A percentile compares a stretch with the other conserved stretches of the same genome.
Conservation (phyloP, 345 rosid species). For the Viola odorata region DNA sequence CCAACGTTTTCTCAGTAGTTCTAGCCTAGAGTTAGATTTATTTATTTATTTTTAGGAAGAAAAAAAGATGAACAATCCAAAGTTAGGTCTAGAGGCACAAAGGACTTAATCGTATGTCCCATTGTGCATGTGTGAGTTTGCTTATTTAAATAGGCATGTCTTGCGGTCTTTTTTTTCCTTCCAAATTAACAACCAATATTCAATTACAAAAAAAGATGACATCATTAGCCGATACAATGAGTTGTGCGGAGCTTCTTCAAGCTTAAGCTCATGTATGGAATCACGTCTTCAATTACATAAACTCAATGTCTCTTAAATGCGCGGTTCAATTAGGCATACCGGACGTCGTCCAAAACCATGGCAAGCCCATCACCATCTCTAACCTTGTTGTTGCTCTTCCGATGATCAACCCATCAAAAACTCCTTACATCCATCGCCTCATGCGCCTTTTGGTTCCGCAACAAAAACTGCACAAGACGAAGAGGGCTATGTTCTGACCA, state of each 20-base stretch:
- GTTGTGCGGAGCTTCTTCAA: conserved; percentile 22
- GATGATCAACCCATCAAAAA: conserved; percentile 18
- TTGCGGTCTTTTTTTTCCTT: no score
- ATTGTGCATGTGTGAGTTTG: no score
- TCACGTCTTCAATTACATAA: conserved; percentile 11
- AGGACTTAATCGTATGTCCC: no score
- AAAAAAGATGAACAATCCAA: no score
- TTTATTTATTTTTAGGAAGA: no score
- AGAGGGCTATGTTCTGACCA: conserved; percentile 4
- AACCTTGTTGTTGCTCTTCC: conserved; percentile 19
- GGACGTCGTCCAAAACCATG: conserved; percentile 34
- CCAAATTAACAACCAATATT: no score
- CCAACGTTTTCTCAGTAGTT: no score
- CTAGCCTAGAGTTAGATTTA: no score
- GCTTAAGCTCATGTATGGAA: conserved; percentile 34
- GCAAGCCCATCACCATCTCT: conserved; percentile 28
- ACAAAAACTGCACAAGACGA: not conserved
- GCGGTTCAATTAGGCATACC: conserved; percentile 39
- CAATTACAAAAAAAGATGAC: no score
- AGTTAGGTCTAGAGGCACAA: no score
- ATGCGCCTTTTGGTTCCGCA: conserved; percentile 26
- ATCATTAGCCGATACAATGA: no score
- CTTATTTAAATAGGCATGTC: no score
- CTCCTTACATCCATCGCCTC: conserved; percentile 17
- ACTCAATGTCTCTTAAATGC: conserved; percentile 35